Base-by-base conservation (phyloP, 805 yeast species). In the Candida pseudofarinosa region DNA sequence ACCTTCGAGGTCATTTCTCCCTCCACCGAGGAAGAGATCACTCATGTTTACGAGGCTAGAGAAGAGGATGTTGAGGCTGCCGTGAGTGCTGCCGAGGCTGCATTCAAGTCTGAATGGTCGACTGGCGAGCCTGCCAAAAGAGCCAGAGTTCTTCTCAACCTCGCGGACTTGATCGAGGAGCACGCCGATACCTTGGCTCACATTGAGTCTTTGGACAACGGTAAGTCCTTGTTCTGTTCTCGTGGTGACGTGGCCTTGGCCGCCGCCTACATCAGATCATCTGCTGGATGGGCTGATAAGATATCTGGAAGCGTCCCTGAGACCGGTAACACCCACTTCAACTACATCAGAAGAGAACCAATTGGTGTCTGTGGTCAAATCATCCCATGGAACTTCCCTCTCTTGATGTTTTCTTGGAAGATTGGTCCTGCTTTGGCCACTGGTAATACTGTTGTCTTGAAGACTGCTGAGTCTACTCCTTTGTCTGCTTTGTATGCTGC, bases 351-450 rank as follows among this genome's bases (percentile, higher is more conserved):
- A 64, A 84, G 85, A 66, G 96, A 89, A 68, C 96, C 97, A 46
- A 72, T 87, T 56, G 97, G 97, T 62, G 97, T 90, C 37, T 88
- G 95, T 64, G 97, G 96, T 46, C 95, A 88, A 67, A 86, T 90
- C 60, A 89, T 90, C 53, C 97, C 97, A 54, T 90, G 97, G 97
- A 90, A 90, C 73, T 90, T 88, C 80, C 97, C 97, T 49, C 69
- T 90, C 54, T 76, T 88, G 63, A 89, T 90, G 93, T 85, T 88
- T 73, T 74, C 95, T 20, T 90, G 97, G 97, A 90, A 90, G 68
- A 72, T 90, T 48, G 96, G 90, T 45, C 97, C 97, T 37, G 95
- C 95, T 44, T 66, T 89, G 51, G 95, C 95, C 44, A 79, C 95
- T 42, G 96, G 96, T 69, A 88, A 88, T 77, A 79, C 89, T 42